Evolutionary conservation across 768 basidiomycete species (phyloP), one percentile per base, ranked within the genome.

Genomic region (Mycena venus): DNA sequence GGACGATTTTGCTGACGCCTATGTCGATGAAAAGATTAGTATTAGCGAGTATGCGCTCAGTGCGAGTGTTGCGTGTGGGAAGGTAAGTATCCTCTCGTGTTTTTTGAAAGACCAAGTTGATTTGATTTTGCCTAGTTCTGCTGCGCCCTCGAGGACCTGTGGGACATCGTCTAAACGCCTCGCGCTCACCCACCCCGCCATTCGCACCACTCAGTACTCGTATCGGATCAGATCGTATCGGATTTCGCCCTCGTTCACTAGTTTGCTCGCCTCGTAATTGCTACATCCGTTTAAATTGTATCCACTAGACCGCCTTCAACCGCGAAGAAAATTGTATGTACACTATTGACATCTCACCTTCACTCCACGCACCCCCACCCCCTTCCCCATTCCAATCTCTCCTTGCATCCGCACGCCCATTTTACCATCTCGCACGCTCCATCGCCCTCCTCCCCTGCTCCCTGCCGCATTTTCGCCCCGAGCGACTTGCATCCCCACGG

Each of bases 21-120:
- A 95, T 77, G 95, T 99, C 0, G 98, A 99, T 81, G 93, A 98
- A 84, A 99, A 99, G 86, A 96, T 99, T 78, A 92, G 95, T 75
- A 96, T 99, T 84, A 97, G 95, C 79, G 93, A 98, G 78, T 99
- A 97, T 84, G 90, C 96, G 3, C 85, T 98, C 59, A 97, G 96
- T 79, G 97, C 97, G 29, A 93, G 93, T 64, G 97, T 99, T 31
- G 97, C 98, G 23, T 99, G 98, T 80, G 98, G 98, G 73, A 99
- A 99, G 91, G 97, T 98, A 79, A 78, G 93, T 55, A 47, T 21
- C 44, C n/a, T 34, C 64, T 55, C 55, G 32, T 36, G 74, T 36
- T 14, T 42, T 3, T n/a, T 23, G 10, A 4, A 23, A 25, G 38
- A 65, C 73, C 19, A 64, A 68, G 32, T 32, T n/a, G 3, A 64